A percentile compares a stretch with the other conserved stretches of the same genome.
Conservation (phyloP, 2,329 filamentous ascomycete species). For the Pseudogymnoascus sp. region DNA sequence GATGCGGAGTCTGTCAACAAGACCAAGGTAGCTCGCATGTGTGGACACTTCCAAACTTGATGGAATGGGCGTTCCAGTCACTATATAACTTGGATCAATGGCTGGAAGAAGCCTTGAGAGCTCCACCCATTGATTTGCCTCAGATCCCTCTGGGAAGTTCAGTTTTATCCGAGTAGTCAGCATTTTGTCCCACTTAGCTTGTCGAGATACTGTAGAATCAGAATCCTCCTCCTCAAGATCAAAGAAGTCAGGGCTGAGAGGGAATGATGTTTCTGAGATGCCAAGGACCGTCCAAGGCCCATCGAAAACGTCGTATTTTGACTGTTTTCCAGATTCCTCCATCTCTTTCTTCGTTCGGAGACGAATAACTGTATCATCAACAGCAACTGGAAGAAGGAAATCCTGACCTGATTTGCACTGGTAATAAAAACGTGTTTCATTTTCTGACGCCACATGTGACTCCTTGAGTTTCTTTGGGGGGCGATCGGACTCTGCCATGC, state of each 20-base stretch:
- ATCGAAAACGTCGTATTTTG: conserved; percentile 13
- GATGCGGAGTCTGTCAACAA: not conserved
- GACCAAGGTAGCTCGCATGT: not conserved
- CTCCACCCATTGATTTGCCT: not conserved
- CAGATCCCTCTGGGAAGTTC: not conserved
- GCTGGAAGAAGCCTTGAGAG: conserved; percentile 7
- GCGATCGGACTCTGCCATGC: not conserved
- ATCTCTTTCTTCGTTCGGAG: not conserved
- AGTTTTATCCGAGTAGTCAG: conserved; percentile 2
- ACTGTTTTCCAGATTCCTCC: not conserved
- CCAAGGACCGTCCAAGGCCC: conserved; percentile 12
- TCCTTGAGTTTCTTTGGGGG: not conserved
- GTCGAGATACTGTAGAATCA: not conserved
- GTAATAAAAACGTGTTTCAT: not conserved
- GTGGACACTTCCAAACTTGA: conserved; percentile 6
- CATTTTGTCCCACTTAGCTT: conserved; percentile 13
- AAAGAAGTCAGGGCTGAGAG: not conserved
- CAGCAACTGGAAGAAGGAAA: not conserved
- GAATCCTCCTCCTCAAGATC: not conserved
- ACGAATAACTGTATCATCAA: not conserved
- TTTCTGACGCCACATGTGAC: not conserved
- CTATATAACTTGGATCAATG: not conserved
- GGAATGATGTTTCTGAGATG: not conserved
- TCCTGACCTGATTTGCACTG: conserved; percentile 3
- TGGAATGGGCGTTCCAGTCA: not conserved